phyloP scores from a whole-genome alignment of 768 basidiomycete species.

The Lactarius sp. region DNA sequence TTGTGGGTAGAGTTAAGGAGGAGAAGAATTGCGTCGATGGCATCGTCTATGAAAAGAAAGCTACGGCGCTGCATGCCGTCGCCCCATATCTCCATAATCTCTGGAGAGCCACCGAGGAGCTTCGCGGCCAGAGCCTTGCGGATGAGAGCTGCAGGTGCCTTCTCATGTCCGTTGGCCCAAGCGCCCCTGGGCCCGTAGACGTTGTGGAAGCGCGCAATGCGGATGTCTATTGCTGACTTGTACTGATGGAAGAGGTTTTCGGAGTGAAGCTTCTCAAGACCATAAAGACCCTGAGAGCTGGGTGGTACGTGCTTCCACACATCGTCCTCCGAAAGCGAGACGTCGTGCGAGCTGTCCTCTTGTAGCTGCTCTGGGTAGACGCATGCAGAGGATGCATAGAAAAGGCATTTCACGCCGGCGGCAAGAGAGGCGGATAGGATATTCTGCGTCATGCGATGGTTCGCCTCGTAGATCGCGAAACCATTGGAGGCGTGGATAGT shows the following conservation, averaged over 20 bases:
- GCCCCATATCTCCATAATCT: constrained; percentile 52
- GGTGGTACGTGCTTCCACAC: constrained; percentile 32
- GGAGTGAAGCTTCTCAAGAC: constrained; percentile 50
- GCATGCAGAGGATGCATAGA: constrained; percentile 57
- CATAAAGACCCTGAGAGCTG: constrained; percentile 24
- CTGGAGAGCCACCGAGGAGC: constrained; percentile 13
- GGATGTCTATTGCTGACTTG: constrained; percentile 34
- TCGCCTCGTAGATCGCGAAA: constrained; percentile 44
- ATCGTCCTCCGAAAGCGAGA: constrained; percentile 45
- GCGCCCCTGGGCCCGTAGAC: constrained; percentile 51
- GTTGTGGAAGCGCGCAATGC: constrained; percentile 55
- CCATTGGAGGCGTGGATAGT: constrained; percentile 51
- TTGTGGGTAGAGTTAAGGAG: constrained; percentile 22
- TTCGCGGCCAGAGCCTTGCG: constrained; percentile 45
- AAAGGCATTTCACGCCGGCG: constrained; percentile 40
- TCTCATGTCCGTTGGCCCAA: constrained; percentile 53
- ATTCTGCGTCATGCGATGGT: constrained; percentile 47
- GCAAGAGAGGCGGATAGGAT: constrained; percentile 38
- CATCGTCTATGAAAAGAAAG: constrained; percentile 46
- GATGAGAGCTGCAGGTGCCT: constrained; percentile 52
- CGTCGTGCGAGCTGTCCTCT: constrained; percentile 30
- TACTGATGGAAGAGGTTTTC: constrained; percentile 43
- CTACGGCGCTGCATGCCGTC: constrained; percentile 49
- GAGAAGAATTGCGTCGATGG: constrained; percentile 44
- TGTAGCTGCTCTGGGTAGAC: constrained; percentile 50